phyloP scores from a whole-genome alignment of 768 basidiomycete species.

The Tulasnella sp. region DNA sequence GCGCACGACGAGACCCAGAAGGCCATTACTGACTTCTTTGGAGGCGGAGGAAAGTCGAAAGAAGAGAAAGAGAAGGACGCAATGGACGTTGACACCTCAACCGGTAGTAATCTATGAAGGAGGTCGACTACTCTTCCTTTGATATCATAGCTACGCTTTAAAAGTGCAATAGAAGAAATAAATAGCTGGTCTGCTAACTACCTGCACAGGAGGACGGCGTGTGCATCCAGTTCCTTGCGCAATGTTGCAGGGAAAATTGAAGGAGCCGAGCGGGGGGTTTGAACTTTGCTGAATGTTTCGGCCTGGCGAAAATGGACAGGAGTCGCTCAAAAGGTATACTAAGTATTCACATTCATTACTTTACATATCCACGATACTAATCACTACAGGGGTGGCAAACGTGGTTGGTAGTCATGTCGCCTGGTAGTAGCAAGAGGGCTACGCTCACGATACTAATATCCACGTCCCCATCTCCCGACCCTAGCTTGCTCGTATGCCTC shows the following conservation, averaged over 20 bases:
- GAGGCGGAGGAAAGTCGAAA: slow-evolving; percentile 40
- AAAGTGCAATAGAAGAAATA: background rate
- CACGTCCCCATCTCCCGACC: background rate
- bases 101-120: background rate
- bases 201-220: background rate
- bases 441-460: background rate
- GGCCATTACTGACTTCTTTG: slow-evolving; percentile 47
- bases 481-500: slow-evolving; percentile 29
- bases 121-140: background rate
- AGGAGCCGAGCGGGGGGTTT: no score
- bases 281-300: no score
- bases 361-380: background rate
- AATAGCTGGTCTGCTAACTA: background rate
- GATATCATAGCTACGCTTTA: background rate
- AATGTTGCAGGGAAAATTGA: background rate
- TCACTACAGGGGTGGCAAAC: background rate
- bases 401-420: background rate
- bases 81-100: background rate
- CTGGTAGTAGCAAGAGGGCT: background rate
- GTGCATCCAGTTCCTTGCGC: background rate
- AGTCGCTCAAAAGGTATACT: background rate
- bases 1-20: slow-evolving; percentile 47
- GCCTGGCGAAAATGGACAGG: background rate
- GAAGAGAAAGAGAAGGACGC: background rate
- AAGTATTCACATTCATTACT: background rate